These are phyloP conservation scores for Leccinum angustisporum DNA, from an alignment of 1,284 basidiomycete species.

Conservation along the genomic window DNA sequence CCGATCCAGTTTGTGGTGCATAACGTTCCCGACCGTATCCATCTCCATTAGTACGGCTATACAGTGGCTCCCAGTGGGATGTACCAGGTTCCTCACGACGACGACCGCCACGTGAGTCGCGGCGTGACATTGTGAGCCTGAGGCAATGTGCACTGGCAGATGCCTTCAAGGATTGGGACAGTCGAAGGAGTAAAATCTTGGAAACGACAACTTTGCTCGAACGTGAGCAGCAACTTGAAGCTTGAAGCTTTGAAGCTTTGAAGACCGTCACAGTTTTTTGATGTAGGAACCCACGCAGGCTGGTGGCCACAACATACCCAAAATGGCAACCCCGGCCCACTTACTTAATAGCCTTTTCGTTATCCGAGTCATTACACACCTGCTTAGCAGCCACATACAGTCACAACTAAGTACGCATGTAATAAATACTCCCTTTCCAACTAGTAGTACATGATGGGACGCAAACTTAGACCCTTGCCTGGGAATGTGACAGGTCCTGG, in stretches of 20 bases:
- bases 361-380: background rate
- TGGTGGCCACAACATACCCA: no score
- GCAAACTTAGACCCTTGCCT: no score
- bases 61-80: constrained; percentile 8
- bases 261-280: background rate
- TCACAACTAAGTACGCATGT: background rate
- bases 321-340: no score
- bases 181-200: constrained; percentile 22
- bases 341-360: no score
- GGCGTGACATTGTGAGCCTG: constrained; percentile 18
- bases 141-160: constrained; percentile 3
- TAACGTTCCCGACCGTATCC: constrained; percentile 11
- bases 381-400: no score
- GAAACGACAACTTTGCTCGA: background rate
- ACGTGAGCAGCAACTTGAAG: background rate
- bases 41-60: constrained; percentile 4
- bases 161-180: background rate
- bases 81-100: constrained; percentile 15
- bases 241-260: background rate
- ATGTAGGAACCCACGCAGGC: no score
- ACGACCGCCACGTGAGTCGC: constrained; percentile 14
- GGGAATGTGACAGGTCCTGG: no score
- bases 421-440: background rate
- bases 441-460: no score
- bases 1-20: constrained; percentile 4